phyloP scores from a whole-genome alignment of 1,284 basidiomycete species.

The Tylopilus sp. region DNA sequence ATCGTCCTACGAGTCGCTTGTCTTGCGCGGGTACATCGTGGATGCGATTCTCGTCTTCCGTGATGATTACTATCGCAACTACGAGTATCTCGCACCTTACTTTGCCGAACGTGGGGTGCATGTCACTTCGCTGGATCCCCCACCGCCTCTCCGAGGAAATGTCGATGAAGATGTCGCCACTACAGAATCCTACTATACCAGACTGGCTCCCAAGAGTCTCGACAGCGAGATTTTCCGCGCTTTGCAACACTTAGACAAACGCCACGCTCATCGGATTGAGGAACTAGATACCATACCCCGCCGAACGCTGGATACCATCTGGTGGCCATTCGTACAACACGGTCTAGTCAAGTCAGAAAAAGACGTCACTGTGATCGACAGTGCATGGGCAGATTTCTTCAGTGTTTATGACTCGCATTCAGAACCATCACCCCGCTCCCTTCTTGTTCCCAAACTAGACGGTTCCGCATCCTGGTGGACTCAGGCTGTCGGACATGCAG shows the following conservation, averaged over 20 bases:
- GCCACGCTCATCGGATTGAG: constrained; percentile 63
- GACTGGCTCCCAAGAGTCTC: constrained; percentile 39
- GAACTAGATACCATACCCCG: constrained; percentile 78
- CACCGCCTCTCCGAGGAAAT: constrained; percentile 56
- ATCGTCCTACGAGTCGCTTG: constrained; percentile 88
- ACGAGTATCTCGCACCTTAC: constrained; percentile 78
- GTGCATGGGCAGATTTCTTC: constrained; percentile 86
- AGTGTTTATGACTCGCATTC: constrained; percentile 52
- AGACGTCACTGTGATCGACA: constrained; percentile 90
- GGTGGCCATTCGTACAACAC: constrained; percentile 99
- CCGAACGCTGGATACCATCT: constrained; percentile 76
- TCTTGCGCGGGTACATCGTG: constrained; percentile 87
- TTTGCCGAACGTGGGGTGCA: constrained; percentile 73
- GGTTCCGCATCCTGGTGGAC: constrained; percentile 99
- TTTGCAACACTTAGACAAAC: constrained; percentile 60
- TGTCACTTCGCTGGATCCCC: constrained; percentile 57
- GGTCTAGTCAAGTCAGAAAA: constrained; percentile 63
- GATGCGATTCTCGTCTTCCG: constrained; percentile 86
- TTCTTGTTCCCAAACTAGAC: constrained; percentile 78
- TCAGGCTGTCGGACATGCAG: constrained; percentile 85
- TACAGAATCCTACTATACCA: constrained; percentile 73
- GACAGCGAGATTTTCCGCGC: constrained; percentile 49
- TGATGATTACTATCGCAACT: constrained; percentile 87
- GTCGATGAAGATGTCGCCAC: constrained; percentile 48
- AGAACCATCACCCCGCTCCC: constrained; percentile 33